These are phyloP conservation scores for Endoconidiophora laricicola DNA, from an alignment of 2,329 filamentous ascomycete species.

Conservation along the genomic window DNA sequence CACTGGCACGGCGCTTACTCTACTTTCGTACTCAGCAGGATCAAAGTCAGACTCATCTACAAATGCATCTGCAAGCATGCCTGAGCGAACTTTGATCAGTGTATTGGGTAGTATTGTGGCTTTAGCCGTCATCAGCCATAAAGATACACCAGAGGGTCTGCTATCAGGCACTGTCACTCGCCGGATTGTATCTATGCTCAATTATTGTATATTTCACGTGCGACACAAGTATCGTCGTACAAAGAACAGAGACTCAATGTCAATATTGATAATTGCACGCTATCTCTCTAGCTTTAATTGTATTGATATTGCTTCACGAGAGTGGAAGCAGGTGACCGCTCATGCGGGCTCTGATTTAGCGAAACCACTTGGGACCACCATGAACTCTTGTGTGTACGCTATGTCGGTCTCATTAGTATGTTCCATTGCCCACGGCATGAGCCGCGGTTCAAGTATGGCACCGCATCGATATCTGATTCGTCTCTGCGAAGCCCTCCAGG, in stretches of 20 bases:
- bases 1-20: conserved; percentile 6
- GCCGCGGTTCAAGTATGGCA: conserved; percentile 24
- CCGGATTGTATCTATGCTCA: conserved; percentile 6
- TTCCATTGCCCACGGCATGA: conserved; percentile 30
- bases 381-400: conserved; percentile 16
- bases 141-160: background rate
- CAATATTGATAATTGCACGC: conserved; percentile 1
- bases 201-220: conserved; percentile 2
- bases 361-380: background rate
- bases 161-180: conserved; percentile 3
- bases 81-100: conserved; percentile 9
- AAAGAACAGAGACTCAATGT: conserved; percentile 5
- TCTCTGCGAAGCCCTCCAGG: conserved; percentile 26
- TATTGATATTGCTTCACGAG: background rate
- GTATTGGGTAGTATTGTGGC: conserved; percentile 8
- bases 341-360: background rate
- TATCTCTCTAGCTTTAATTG: conserved; percentile 3
- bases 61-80: conserved; percentile 3
- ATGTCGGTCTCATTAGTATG: conserved; percentile 25
- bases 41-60: background rate
- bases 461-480: conserved; percentile 23
- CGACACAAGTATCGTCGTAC: conserved; percentile 3
- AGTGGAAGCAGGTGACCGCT: background rate
- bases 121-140: conserved; percentile 3
- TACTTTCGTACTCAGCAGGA: conserved; percentile 1